These are phyloP conservation scores for Cutaneotrichosporon spelunceum DNA, from an alignment of 1,284 basidiomycete species.

Conservation along the genomic window DNA sequence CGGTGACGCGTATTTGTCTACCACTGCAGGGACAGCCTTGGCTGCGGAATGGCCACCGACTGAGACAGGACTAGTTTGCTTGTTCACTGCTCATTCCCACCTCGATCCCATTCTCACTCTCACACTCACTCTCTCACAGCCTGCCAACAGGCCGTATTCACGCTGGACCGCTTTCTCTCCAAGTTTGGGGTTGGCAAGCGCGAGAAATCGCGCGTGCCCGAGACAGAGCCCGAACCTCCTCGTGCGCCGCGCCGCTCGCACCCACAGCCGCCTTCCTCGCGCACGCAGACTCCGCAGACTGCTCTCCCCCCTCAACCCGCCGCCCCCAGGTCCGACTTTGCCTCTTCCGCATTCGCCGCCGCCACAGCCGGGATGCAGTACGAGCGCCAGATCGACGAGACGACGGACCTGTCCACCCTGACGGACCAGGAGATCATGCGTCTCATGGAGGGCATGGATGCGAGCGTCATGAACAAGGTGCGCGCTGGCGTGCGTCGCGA, in stretches of 20 bases:
- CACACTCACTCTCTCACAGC: neutral
- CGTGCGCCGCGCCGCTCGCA: neutral
- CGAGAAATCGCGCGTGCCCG: neutral
- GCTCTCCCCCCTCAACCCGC: no score
- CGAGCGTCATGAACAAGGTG: conserved; percentile 37
- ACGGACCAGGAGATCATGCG: conserved; percentile 51
- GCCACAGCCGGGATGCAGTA: conserved; percentile 11
- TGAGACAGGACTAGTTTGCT: neutral
- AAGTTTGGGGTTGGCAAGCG: conserved; percentile 10
- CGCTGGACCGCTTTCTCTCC: conserved; percentile 6
- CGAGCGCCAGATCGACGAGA: conserved; percentile 48
- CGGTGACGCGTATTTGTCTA: neutral
- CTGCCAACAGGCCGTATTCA: neutral
- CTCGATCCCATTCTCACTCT: neutral
- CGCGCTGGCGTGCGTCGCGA: conserved; percentile 10
- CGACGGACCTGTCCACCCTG: conserved; percentile 46
- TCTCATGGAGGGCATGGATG: conserved; percentile 46
- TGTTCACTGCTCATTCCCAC: neutral
- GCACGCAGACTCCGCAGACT: neutral
- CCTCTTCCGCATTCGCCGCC: conserved; percentile 15
- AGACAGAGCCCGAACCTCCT: neutral
- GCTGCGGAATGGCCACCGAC: neutral
- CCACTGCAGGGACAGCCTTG: neutral
- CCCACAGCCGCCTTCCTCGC: neutral
- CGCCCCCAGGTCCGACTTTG: conserved; percentile 13